These are phyloP conservation scores for Alternaria triticina DNA, from an alignment of 2,329 filamentous ascomycete genomes.

Conservation along the genomic window DNA sequence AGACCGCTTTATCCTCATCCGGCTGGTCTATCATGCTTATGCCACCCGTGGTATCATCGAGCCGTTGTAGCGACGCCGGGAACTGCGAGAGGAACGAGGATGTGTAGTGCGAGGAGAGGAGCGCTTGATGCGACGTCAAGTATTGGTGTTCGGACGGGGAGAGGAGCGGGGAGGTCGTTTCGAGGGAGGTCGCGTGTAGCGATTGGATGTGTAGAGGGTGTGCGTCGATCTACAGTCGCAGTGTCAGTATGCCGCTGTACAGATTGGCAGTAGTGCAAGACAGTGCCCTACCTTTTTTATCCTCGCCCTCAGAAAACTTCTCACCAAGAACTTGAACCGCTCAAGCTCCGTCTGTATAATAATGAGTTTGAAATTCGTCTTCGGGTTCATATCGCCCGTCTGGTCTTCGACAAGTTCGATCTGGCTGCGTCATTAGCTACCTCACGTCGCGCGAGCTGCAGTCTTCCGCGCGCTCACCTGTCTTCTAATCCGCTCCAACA, in stretches of 20 bases:
- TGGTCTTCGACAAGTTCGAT: constrained; percentile 61
- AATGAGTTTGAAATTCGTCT: constrained; percentile 90
- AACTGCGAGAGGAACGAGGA: constrained; percentile 85
- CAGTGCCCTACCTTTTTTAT: constrained; percentile 73
- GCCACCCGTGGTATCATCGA: constrained; percentile 90
- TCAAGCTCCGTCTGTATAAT: constrained; percentile 97
- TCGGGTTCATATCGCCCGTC: constrained; percentile 85
- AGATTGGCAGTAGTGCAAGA: no score
- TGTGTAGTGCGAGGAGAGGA: constrained; percentile 84
- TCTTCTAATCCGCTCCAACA: constrained; percentile 64
- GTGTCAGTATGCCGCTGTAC: constrained; percentile 4
- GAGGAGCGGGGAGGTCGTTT: constrained; percentile 59
- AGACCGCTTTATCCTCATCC: constrained; percentile 82
- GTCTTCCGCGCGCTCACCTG: constrained; percentile 37
- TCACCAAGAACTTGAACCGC: constrained; percentile 87
- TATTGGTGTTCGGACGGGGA: constrained; percentile 82
- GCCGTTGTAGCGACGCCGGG: constrained; percentile 75
- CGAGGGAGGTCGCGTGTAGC: constrained; percentile 54
- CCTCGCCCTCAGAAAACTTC: constrained; percentile 81
- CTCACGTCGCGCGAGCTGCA: neutral
- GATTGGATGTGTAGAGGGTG: constrained; percentile 76
- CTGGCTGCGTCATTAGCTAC: constrained; percentile 44
- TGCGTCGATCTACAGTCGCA: constrained; percentile 68
- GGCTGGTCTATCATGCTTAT: constrained; percentile 92
- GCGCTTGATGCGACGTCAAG: constrained; percentile 80